Conservation (phyloP, 2,329 filamentous ascomycete species). For the Colletotrichum caudatum region DNA sequence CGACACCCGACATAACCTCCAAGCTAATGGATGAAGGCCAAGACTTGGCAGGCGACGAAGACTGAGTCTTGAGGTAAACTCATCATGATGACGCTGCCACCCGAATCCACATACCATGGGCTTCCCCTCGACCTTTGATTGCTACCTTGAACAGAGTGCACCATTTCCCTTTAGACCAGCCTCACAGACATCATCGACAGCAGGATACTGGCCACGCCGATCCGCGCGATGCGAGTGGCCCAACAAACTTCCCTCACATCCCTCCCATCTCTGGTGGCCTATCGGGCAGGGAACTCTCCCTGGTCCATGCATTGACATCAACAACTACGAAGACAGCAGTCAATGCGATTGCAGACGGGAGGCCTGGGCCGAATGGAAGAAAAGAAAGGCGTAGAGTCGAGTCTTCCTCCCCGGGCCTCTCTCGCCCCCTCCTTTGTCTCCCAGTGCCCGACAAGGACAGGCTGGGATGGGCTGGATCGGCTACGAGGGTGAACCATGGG, state of each 20-base stretch:
- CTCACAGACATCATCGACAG: constrained; percentile 14
- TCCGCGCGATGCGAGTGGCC: constrained; percentile 38
- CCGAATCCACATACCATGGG: not conserved
- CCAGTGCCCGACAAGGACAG: not conserved
- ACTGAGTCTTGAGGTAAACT: not conserved
- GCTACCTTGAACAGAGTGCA: constrained; percentile 9
- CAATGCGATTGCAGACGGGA: constrained; percentile 33
- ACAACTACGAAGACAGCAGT: constrained; percentile 24
- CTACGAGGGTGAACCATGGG: constrained; percentile 37
- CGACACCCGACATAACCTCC: not conserved
- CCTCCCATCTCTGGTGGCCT: not conserved
- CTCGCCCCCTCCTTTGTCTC: not conserved
- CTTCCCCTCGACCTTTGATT: constrained; percentile 22
- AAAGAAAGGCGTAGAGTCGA: not conserved
- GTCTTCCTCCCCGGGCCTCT: constrained; percentile 4
- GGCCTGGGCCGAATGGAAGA: constrained; percentile 11
- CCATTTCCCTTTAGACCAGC: constrained; percentile 9
- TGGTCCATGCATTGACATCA: constrained; percentile 40
- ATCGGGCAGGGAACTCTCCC: constrained; percentile 20
- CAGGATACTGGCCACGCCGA: constrained; percentile 6
- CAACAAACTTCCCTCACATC: constrained; percentile 9
- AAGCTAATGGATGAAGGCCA: not conserved
- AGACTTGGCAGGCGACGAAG: not conserved
- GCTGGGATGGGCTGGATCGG: not conserved
- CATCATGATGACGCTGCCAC: not conserved